These are phyloP conservation scores for Narthecium ossifragum DNA, from an alignment of 106 monocot genomes.

Conservation along the genomic window DNA sequence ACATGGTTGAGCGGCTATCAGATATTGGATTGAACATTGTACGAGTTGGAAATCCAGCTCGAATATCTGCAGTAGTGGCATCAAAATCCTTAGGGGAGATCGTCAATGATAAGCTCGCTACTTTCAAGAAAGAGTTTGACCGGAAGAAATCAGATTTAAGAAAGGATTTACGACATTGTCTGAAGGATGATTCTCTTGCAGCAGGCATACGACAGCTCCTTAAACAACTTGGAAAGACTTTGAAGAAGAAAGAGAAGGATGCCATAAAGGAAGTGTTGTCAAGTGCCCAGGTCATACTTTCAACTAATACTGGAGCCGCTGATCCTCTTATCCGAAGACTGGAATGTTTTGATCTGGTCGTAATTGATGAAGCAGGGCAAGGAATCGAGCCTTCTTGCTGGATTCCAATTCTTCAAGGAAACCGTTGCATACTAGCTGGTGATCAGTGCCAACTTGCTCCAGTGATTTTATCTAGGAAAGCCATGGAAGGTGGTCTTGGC, in stretches of 20 bases:
- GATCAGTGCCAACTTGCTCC: constrained; percentile 94
- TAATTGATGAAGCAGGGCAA: constrained; percentile 95
- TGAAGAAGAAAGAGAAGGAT: constrained; percentile 93
- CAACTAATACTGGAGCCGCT: constrained; percentile 84
- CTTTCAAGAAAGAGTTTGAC: constrained; percentile 86
- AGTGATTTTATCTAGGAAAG: constrained; percentile 80
- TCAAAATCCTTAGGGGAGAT: constrained; percentile 84
- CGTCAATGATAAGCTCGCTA: constrained; percentile 61
- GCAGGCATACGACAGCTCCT: constrained; percentile 88
- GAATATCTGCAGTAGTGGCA: constrained; percentile 69
- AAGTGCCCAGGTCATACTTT: constrained; percentile 74
- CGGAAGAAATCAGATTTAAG: constrained; percentile 86
- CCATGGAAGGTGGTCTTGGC: constrained; percentile 92
- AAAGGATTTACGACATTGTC: constrained; percentile 80
- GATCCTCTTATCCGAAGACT: constrained; percentile 75
- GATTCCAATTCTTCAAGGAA: constrained; percentile 94
- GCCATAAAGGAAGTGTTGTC: constrained; percentile 77
- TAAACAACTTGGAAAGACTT: constrained; percentile 87
- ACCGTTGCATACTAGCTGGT: constrained; percentile 84
- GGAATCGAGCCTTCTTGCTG: constrained; percentile 93
- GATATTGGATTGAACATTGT: constrained; percentile 53
- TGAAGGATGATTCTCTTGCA: constrained; percentile 93
- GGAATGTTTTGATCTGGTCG: constrained; percentile 79
- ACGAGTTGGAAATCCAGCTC: constrained; percentile 87
- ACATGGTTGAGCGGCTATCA: constrained; percentile 89